phyloP scores from a whole-genome alignment of 2,329 filamentous ascomycete genomes.

The Penicillium sp. region DNA sequence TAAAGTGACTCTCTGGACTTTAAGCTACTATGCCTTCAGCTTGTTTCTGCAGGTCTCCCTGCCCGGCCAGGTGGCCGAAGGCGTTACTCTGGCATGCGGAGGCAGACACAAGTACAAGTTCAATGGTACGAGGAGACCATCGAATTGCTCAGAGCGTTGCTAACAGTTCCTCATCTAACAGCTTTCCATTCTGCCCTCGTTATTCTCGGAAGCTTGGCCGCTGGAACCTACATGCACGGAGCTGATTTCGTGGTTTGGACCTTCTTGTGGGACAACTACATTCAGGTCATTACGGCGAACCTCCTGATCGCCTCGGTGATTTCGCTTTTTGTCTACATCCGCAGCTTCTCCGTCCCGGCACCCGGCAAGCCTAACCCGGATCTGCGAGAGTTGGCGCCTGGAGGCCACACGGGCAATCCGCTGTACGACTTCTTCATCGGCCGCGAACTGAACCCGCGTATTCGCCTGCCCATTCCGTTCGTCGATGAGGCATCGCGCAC shows the following conservation, averaged over 20 bases:
- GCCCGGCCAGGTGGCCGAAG: slow-evolving; percentile 67
- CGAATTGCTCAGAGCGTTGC: not conserved
- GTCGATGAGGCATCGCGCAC: slow-evolving; percentile 59
- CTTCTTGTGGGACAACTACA: slow-evolving; percentile 86
- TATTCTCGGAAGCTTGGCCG: slow-evolving; percentile 65
- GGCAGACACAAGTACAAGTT: slow-evolving; percentile 77
- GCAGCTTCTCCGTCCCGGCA: slow-evolving; percentile 71
- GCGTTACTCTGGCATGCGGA: slow-evolving; percentile 64
- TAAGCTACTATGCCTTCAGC: slow-evolving; percentile 75
- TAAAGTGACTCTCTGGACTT: slow-evolving; percentile 62
- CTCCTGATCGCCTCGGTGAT: slow-evolving; percentile 69
- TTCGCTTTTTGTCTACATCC: slow-evolving; percentile 73
- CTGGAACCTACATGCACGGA: slow-evolving; percentile 71
- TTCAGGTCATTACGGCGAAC: slow-evolving; percentile 79
- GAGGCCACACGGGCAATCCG: slow-evolving; percentile 76
- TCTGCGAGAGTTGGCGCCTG: slow-evolving; percentile 72
- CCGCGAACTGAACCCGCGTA: slow-evolving; percentile 85
- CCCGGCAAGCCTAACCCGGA: slow-evolving; percentile 60
- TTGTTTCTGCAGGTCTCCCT: slow-evolving; percentile 70
- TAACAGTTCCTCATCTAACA: slow-evolving; percentile 31
- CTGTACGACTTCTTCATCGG: slow-evolving; percentile 97
- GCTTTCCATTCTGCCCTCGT: slow-evolving; percentile 71
- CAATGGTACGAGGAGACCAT: slow-evolving; percentile 53
- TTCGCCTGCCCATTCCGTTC: slow-evolving; percentile 62
- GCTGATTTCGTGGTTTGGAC: slow-evolving; percentile 84